Conservation (phyloP, 345 rosid genomes). For the Eutrema japonicum region DNA sequence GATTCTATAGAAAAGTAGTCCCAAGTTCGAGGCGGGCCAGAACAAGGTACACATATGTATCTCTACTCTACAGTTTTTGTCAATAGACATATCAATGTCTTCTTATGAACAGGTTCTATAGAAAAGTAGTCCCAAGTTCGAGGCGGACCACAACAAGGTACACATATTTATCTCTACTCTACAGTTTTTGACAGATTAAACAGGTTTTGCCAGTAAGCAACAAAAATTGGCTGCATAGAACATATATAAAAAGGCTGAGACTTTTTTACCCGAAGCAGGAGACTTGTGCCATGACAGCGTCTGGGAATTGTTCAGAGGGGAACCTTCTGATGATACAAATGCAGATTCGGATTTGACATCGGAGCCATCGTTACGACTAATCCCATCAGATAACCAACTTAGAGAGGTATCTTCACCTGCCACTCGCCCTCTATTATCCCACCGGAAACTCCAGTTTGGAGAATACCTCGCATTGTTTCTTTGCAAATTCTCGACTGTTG, state of each 20-base stretch:
- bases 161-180: too few species aligned
- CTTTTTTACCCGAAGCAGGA: constrained; percentile 68
- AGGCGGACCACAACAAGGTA: too few species aligned
- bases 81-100: too few species aligned
- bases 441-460: constrained; percentile 88
- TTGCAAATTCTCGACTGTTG: constrained; percentile 61
- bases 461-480: constrained; percentile 76
- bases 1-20: constrained; percentile 21
- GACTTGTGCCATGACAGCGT: constrained; percentile 69
- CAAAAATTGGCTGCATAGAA: background rate
- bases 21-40: constrained; percentile 1
- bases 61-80: constrained; percentile 14
- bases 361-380: constrained; percentile 55
- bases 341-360: constrained; percentile 66
- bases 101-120: too few species aligned
- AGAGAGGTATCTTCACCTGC: constrained; percentile 84
- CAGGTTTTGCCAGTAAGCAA: background rate
- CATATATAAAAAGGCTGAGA: background rate
- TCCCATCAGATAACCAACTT: constrained; percentile 72
- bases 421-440: constrained; percentile 94
- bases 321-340: constrained; percentile 66
- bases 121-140: too few species aligned
- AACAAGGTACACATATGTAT: constrained; percentile 6
- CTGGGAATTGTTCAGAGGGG: constrained; percentile 58
- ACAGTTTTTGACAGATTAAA: constrained; percentile 15